phyloP scores from a whole-genome alignment of 371 early-diverging fungal genomes.

The Homolaphlyctis polyrhiza region DNA sequence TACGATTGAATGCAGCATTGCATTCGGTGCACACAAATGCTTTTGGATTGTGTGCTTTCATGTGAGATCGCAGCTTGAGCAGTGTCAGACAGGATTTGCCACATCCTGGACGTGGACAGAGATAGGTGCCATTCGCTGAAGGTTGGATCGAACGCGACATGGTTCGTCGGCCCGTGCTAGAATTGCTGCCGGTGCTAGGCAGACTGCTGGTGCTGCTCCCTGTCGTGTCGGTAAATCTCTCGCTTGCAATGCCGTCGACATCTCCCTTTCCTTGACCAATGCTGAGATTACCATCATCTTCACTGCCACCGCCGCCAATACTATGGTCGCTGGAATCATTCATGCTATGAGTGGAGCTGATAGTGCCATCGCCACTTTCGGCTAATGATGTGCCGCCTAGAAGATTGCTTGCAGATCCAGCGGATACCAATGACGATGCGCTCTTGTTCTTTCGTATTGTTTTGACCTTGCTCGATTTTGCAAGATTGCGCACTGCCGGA shows the following conservation, averaged over 20 bases:
- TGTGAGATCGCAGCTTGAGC: conserved; percentile 2
- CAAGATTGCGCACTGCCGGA: too few species aligned
- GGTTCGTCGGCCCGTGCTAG: not conserved
- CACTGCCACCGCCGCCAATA: too few species aligned
- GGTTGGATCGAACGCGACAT: not conserved
- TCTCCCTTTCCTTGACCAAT: not conserved
- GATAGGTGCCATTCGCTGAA: not conserved
- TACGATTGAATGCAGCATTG: conserved; percentile 1
- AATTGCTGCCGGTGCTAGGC: not conserved
- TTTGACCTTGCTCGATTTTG: not conserved
- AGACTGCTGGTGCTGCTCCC: not conserved
- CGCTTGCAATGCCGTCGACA: not conserved
- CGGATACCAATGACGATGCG: not conserved
- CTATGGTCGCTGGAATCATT: too few species aligned
- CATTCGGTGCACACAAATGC: not conserved
- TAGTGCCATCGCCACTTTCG: too few species aligned
- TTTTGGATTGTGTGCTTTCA: not conserved
- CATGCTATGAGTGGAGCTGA: too few species aligned
- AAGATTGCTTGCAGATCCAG: not conserved
- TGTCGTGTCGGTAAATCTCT: not conserved
- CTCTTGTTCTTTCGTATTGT: not conserved
- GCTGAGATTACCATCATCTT: not conserved
- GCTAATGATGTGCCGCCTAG: not conserved
- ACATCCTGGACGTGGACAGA: not conserved
- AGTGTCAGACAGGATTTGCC: not conserved